Conservation (phyloP, 2,329 filamentous ascomycete genomes). For the Dactylellina haptotyla region DNA sequence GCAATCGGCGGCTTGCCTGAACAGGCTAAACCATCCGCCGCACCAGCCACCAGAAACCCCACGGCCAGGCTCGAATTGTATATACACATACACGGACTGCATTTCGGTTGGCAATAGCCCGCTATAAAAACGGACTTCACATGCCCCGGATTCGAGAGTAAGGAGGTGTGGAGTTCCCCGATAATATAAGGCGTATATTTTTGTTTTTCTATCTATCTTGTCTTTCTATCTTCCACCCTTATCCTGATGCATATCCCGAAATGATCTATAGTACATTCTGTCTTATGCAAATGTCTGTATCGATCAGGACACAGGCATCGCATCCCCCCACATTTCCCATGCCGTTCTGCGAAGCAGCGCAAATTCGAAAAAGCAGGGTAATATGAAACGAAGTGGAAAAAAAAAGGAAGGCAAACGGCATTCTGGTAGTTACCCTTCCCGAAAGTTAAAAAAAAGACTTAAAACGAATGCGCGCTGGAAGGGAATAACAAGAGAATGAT, state of each 20-base stretch:
- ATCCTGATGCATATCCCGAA: constrained; percentile 3
- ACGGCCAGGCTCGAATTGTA: no score
- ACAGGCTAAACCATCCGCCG: constrained; percentile 16
- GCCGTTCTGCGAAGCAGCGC: constrained; percentile 19
- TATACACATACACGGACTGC: no score
- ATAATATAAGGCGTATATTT: constrained; percentile 12
- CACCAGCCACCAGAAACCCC: constrained; percentile 1
- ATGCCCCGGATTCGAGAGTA: no score
- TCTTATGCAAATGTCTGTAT: constrained; percentile 2
- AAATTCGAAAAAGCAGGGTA: constrained; percentile 22
- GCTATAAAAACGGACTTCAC: no score
- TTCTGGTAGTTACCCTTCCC: constrained; percentile 33
- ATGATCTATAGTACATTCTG: constrained; percentile 52
- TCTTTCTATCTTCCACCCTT: constrained; percentile 22
- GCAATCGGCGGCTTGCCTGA: constrained; percentile 51
- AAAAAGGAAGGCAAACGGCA: constrained; percentile 19
- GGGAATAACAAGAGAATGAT: not conserved
- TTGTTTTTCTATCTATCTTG: constrained; percentile 7
- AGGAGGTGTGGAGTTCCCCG: constrained; percentile 12
- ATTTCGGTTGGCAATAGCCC: no score
- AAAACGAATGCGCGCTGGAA: constrained; percentile 10
- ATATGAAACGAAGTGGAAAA: not conserved
- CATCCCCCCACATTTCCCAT: constrained; percentile 23
- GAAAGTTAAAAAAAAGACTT: constrained; percentile 4
- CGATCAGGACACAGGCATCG: not conserved